Conservation (phyloP, 73 alveolate species). For the Tetrahymena borealis region DNA sequence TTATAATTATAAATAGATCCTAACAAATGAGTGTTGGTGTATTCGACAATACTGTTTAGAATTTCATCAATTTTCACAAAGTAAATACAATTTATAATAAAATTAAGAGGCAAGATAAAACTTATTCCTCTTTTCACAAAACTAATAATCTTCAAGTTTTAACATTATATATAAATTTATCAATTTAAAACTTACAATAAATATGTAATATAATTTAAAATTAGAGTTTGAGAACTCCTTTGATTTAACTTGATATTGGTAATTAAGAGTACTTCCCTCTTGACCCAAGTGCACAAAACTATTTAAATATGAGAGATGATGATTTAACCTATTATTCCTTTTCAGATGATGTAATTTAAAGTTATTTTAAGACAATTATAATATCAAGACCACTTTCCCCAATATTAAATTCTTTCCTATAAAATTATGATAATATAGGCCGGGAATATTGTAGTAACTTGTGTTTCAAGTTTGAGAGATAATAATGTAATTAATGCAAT, state of each 20-base stretch:
- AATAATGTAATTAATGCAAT: conserved; percentile 49
- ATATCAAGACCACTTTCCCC: too few relatives aligned
- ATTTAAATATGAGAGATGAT: conserved; percentile 40
- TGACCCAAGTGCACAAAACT: conserved; percentile 25
- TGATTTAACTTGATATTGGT: conserved; percentile 49
- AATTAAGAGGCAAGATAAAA: background rate
- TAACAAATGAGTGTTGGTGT: background rate
- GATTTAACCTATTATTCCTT: conserved; percentile 37
- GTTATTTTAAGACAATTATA: too few relatives aligned
- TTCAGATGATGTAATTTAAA: conserved; percentile 20
- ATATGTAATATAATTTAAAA: conserved; percentile 5
- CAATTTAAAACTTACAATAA: conserved; percentile 45
- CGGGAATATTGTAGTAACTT: background rate
- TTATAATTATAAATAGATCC: background rate
- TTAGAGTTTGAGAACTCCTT: conserved; percentile 44
- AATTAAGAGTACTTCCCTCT: conserved; percentile 16
- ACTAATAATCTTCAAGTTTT: too few relatives aligned
- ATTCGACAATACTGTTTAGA: background rate
- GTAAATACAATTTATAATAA: background rate
- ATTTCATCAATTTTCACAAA: background rate
- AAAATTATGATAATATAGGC: too few relatives aligned
- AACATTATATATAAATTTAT: too few relatives aligned
- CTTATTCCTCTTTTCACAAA: too few relatives aligned
- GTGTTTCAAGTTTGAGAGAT: conserved; percentile 49
- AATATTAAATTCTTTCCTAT: too few relatives aligned